phyloP scores from a whole-genome alignment of 768 basidiomycete genomes.

The Boletus subparvulus region DNA sequence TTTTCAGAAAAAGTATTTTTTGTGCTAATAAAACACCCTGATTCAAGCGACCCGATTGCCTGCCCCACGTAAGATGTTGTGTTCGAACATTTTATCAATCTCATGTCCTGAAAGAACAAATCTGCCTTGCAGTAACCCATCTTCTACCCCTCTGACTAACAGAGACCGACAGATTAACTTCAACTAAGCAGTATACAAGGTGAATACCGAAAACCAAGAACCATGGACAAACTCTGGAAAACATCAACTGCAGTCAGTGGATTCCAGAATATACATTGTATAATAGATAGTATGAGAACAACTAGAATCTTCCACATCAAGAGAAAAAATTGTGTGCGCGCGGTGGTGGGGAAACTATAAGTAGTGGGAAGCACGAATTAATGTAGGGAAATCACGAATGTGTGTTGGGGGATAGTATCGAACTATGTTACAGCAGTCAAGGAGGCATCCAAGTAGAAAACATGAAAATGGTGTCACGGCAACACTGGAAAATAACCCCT shows the following conservation, averaged over 20 bases:
- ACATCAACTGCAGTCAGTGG: not conserved
- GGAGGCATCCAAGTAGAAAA: not conserved
- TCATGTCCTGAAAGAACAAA: too few species aligned
- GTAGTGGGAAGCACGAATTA: not conserved
- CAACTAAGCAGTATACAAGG: not conserved
- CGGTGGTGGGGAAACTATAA: not conserved
- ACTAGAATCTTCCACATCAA: not conserved
- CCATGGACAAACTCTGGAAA: not conserved
- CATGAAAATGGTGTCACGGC: not conserved
- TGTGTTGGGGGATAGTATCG: not conserved
- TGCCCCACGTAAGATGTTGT: too few species aligned
- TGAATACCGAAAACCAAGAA: not conserved
- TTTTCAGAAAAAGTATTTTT: too few species aligned
- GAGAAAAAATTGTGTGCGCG: not conserved
- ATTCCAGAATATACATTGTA: not conserved
- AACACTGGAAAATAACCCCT: not conserved
- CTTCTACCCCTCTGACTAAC: too few species aligned
- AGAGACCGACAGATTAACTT: too few species aligned
- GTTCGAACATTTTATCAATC: too few species aligned
- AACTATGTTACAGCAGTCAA: constrained; percentile 15
- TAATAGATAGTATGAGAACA: not conserved
- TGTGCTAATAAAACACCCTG: too few species aligned
- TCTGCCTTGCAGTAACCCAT: too few species aligned
- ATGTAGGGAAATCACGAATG: not conserved
- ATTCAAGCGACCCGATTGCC: too few species aligned